A percentile compares a stretch with the other conserved stretches of the same genome.
Conservation (phyloP, 1,284 basidiomycete genomes). For the Grifola frondosa region DNA sequence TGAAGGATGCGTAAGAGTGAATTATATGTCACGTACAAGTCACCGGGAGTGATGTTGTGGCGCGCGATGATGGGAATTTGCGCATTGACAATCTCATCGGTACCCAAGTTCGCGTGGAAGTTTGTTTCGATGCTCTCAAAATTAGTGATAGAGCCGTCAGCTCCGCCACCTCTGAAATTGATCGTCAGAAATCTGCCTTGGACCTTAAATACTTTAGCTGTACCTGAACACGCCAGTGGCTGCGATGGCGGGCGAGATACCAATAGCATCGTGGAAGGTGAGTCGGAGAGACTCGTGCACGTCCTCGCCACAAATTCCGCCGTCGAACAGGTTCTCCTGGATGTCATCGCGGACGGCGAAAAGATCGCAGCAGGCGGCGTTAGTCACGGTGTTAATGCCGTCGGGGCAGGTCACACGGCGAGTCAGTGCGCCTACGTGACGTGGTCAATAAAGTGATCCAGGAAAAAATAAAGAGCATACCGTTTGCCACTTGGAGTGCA, state of each 20-base stretch:
- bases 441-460: not conserved
- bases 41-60: conserved; percentile 19
- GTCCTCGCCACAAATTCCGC: conserved; percentile 20
- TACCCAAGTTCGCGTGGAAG: conserved; percentile 24
- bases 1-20: not conserved
- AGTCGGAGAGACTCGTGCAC: conserved; percentile 27
- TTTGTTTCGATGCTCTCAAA: conserved; percentile 23
- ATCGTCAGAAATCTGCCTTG: not conserved
- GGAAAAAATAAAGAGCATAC: not conserved
- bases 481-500: conserved; percentile 10
- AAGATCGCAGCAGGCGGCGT: conserved; percentile 36
- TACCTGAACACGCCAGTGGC: conserved; percentile 7
- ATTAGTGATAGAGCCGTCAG: conserved; percentile 23
- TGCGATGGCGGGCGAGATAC: conserved; percentile 6
- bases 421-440: conserved; percentile 10
- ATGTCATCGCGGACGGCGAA: conserved; percentile 36
- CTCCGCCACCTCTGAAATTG: conserved; percentile 15
- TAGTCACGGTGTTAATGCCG: conserved; percentile 27
- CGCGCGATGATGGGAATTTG: conserved; percentile 16
- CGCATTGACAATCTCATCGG: conserved; percentile 21
- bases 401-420: conserved; percentile 17
- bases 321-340: conserved; percentile 35
- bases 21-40: conserved; percentile 12
- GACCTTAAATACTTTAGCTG: not conserved
- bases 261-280: conserved; percentile 29